Conservation (phyloP, 805 yeast genomes). For the Yamadazyma sp. region DNA sequence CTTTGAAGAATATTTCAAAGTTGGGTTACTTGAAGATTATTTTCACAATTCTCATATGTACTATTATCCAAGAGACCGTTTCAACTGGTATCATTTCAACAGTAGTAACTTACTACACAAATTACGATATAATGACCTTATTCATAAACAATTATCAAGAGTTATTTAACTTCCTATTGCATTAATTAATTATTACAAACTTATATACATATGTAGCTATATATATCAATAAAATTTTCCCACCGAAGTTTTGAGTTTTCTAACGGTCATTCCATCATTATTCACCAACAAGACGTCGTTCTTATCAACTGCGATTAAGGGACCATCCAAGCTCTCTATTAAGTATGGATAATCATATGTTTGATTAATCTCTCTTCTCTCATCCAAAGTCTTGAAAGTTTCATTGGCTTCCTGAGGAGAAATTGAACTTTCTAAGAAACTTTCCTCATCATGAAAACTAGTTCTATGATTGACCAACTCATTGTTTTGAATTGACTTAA, state of each 20-base stretch:
- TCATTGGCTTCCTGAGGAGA: slow-evolving; percentile 16
- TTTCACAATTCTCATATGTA: slow-evolving; percentile 15
- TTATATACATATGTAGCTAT: slow-evolving; percentile 2
- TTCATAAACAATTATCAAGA: slow-evolving; percentile 6
- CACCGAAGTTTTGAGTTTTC: slow-evolving; percentile 18
- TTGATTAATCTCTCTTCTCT: slow-evolving; percentile 66
- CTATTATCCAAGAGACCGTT: slow-evolving; percentile 10
- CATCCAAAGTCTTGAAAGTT: slow-evolving; percentile 62
- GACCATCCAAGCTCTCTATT: slow-evolving; percentile 73
- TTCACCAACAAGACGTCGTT: slow-evolving; percentile 22
- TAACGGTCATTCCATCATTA: slow-evolving; percentile 17
- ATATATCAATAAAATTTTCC: slow-evolving; percentile 5
- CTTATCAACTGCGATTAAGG: slow-evolving; percentile 72
- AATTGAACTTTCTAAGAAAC: slow-evolving; percentile 6
- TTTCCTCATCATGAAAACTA: slow-evolving; percentile 19
- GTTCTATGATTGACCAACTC: slow-evolving; percentile 16
- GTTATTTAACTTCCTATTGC: neutral
- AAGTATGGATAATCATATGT: slow-evolving; percentile 77
- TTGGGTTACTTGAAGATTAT: slow-evolving; percentile 15
- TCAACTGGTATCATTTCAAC: slow-evolving; percentile 13
- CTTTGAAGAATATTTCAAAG: slow-evolving; percentile 29
- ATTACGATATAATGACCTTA: slow-evolving; percentile 6
- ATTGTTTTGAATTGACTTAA: slow-evolving; percentile 66
- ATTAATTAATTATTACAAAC: slow-evolving; percentile 1
- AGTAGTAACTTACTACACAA: slow-evolving; percentile 14